phyloP scores from a whole-genome alignment of 2,329 filamentous ascomycete species.

The Cercospora sp. region DNA sequence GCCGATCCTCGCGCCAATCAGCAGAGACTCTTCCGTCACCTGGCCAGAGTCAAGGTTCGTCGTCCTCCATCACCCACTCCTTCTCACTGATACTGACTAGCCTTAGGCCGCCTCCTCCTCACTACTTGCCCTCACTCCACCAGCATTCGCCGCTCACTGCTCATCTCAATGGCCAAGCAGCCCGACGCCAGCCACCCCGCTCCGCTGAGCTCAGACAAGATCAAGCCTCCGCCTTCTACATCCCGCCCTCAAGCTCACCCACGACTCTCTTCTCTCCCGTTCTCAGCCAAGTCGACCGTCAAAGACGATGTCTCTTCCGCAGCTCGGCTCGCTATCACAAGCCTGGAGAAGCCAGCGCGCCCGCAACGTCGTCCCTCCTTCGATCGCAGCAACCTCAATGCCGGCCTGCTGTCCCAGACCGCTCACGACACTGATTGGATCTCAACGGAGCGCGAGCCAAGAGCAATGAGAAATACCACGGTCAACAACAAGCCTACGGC shows the following conservation, averaged over 20 bases:
- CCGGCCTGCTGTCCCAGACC: neutral
- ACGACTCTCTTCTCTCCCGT: neutral
- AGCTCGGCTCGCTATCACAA: neutral
- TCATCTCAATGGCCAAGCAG: neutral
- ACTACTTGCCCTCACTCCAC: neutral
- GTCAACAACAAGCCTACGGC: neutral
- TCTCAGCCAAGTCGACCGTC: rapidly evolving
- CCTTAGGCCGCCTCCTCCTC: neutral
- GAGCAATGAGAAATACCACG: neutral
- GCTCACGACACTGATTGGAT: neutral
- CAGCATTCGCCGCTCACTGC: neutral
- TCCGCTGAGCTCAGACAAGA: neutral
- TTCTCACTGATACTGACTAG: neutral
- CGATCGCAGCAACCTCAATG: neutral
- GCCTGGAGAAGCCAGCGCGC: neutral
- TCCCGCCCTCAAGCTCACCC: neutral
- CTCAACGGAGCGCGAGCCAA: neutral
- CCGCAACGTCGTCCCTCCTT: neutral
- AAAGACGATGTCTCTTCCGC: neutral
- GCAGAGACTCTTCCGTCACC: neutral
- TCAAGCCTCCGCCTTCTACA: neutral
- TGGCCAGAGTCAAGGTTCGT: neutral
- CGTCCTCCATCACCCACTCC: neutral
- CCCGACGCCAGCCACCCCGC: neutral
- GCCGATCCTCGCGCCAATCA: neutral